A percentile compares a stretch with the other conserved stretches of the same genome.
phyloP scores from a whole-genome alignment of 768 basidiomycete genomes.

The Lentinula lateritia region DNA sequence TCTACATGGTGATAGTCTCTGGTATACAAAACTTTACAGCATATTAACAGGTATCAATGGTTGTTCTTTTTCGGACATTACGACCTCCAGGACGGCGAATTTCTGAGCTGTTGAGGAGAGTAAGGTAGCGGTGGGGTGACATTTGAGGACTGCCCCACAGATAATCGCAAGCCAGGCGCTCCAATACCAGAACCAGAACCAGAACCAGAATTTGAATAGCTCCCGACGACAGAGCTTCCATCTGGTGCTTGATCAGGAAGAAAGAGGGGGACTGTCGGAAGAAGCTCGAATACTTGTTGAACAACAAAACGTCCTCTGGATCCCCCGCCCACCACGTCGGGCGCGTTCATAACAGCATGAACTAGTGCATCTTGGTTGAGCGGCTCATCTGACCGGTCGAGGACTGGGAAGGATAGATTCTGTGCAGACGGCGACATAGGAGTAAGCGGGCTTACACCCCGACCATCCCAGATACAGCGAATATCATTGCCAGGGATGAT shows the following conservation, averaged over 20 bases:
- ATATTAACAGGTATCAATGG: neutral
- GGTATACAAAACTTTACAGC: neutral
- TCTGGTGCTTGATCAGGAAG: constrained; percentile 32
- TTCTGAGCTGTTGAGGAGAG: neutral
- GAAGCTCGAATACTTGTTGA: constrained; percentile 75
- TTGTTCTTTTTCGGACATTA: neutral
- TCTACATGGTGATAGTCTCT: neutral
- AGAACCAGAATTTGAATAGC: neutral
- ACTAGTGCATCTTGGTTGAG: constrained; percentile 76
- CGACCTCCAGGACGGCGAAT: neutral
- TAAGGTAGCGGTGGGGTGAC: constrained; percentile 10
- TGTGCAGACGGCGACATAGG: constrained; percentile 24
- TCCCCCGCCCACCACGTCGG: constrained; percentile 30
- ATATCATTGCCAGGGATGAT: constrained; percentile 80
- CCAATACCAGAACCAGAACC: neutral
- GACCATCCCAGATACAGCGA: constrained; percentile 88
- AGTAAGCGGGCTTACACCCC: constrained; percentile 39
- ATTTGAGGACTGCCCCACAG: constrained; percentile 14
- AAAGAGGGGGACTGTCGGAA: constrained; percentile 71
- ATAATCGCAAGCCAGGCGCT: neutral
- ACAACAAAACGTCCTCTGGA: constrained; percentile 41
- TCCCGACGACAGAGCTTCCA: neutral
- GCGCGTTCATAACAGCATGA: constrained; percentile 79
- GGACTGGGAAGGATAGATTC: neutral
- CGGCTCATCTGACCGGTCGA: constrained; percentile 19